Percentiles rank a stretch among this genome's conserved stretches.
These are phyloP conservation scores for Forsythia suspensa DNA, from an alignment of 257 asterid genomes.

Conservation along the genomic window DNA sequence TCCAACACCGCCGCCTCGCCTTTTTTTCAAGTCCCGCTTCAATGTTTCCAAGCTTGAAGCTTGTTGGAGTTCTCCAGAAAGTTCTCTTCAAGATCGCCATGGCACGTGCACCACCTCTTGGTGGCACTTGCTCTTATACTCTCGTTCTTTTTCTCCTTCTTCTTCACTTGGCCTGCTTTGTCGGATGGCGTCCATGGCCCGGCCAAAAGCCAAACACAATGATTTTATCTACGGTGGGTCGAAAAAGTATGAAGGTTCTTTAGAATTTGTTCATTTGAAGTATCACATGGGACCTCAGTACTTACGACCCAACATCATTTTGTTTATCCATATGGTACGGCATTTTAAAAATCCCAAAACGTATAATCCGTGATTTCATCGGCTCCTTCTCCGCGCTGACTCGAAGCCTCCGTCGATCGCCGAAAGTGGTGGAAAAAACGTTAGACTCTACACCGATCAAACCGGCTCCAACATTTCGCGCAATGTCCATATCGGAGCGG, in stretches of 20 bases:
- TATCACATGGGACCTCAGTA: conserved; percentile 97
- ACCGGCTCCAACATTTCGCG: conserved; percentile 66
- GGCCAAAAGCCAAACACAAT: conserved; percentile 44
- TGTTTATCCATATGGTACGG: conserved; percentile 95
- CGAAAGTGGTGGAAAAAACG: conserved; percentile 92
- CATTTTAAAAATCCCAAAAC: conserved; percentile 46
- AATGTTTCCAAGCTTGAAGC: too few species aligned
- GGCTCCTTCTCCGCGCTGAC: conserved; percentile 57
- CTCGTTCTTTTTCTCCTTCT: background rate
- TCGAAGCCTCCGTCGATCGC: conserved; percentile 56
- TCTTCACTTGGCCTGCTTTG: conserved; percentile 27
- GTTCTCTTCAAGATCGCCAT: too few species aligned
- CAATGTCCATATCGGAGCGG: conserved; percentile 49
- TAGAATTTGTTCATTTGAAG: too few species aligned
- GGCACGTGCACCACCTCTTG: conserved; percentile 16
- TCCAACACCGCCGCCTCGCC: too few species aligned
- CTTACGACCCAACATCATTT: conserved; percentile 75
- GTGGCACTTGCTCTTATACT: background rate
- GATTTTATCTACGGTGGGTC: too few species aligned
- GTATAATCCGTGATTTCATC: conserved; percentile 84
- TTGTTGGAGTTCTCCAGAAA: too few species aligned
- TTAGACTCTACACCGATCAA: conserved; percentile 69
- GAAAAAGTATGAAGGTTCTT: too few species aligned
- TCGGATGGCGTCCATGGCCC: conserved; percentile 84
- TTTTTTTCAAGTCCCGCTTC: too few species aligned